Percentiles rank a stretch among this genome's conserved stretches.
Conservation (phyloP, 768 basidiomycete species). For the Tylopilus vinaceipallidus region DNA sequence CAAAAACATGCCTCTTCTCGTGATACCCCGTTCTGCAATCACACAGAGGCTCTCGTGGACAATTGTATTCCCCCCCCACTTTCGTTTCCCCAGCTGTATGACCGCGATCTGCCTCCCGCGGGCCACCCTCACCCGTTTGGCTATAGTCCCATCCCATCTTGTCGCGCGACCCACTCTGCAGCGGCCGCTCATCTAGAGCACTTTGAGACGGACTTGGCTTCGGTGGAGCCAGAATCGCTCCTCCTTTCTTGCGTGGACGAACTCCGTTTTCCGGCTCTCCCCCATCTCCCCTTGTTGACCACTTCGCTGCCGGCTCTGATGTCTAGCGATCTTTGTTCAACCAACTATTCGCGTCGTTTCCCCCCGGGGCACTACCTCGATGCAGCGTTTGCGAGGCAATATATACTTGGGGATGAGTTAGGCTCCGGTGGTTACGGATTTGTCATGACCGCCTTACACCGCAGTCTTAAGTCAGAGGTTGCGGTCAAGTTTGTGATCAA, state of each 20-base stretch:
- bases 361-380: constrained; percentile 60
- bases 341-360: constrained; percentile 50
- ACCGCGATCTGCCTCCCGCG: background rate
- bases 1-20: background rate
- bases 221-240: constrained; percentile 17
- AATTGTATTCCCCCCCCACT: background rate
- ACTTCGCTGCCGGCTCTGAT: background rate
- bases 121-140: background rate
- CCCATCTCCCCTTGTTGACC: constrained; percentile 1
- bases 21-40: background rate
- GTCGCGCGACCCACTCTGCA: background rate
- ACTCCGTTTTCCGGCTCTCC: background rate
- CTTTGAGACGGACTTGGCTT: background rate
- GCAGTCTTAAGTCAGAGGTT: constrained; percentile 60
- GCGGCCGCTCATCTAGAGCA: background rate
- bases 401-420: constrained; percentile 70
- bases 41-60: background rate
- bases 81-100: background rate
- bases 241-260: constrained; percentile 20
- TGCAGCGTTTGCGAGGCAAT: constrained; percentile 54
- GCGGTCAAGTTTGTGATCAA: constrained; percentile 97
- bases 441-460: constrained; percentile 82
- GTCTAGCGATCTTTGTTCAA: constrained; percentile 16
- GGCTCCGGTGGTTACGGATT: constrained; percentile 95
- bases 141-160: background rate